phyloP scores from a whole-genome alignment of 768 basidiomycete genomes.

The Amanita exitialis region DNA sequence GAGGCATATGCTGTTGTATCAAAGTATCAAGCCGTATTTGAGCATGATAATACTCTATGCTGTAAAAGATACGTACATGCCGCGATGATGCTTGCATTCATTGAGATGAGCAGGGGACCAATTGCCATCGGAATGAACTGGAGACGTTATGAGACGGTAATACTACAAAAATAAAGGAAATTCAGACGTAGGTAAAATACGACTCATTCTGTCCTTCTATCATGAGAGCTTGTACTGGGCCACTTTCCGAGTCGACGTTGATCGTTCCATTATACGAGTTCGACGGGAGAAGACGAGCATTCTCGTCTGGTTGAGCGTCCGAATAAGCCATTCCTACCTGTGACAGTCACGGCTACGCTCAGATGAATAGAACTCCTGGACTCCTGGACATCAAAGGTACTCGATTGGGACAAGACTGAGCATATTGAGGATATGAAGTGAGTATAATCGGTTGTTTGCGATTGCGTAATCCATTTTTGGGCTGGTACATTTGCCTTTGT shows the following conservation, averaged over 20 bases:
- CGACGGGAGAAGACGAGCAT: background rate
- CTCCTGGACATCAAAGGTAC: no score
- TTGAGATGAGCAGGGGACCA: conserved; percentile 37
- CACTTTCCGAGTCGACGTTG: background rate
- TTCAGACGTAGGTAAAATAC: background rate
- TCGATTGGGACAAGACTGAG: no score
- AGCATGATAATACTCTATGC: background rate
- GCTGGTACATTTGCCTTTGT: no score
- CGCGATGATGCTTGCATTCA: conserved; percentile 43
- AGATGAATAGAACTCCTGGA: no score
- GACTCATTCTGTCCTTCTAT: background rate
- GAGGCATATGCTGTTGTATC: conserved; percentile 33
- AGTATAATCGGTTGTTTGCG: no score
- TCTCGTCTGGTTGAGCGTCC: background rate
- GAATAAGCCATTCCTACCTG: background rate
- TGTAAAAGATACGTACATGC: conserved; percentile 22
- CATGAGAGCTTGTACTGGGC: background rate
- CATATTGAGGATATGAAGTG: no score
- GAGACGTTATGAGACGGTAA: background rate
- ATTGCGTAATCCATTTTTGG: no score
- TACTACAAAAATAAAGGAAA: background rate
- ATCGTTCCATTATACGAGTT: background rate
- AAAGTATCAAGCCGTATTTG: no score
- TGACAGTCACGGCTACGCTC: no score
- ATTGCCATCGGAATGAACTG: conserved; percentile 38